Evolutionary conservation across 352 stramenopile genomes (phyloP).

Genomic region (Pythium guiyangense): DNA sequence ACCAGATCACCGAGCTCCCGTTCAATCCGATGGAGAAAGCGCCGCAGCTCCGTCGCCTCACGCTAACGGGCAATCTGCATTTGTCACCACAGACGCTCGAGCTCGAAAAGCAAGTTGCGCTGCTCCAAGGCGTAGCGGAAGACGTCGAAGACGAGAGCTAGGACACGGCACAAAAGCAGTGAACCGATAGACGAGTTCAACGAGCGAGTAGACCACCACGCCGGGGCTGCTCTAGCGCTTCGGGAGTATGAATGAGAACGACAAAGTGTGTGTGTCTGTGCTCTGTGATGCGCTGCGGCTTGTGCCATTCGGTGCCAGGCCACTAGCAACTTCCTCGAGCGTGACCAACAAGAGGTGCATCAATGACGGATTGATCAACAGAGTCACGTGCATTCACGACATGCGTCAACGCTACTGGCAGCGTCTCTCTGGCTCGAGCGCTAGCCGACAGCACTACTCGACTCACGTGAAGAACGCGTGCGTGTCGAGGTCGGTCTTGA

Average conservation of each 20-base stretch:
- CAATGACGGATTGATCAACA: too few relatives aligned
- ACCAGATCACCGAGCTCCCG: constrained; percentile 71
- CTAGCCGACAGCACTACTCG: too few relatives aligned
- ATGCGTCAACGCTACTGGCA: background rate
- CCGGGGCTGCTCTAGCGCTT: too few relatives aligned
- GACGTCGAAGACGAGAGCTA: constrained; percentile 40
- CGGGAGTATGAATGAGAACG: too few relatives aligned
- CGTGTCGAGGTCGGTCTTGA: constrained; percentile 84
- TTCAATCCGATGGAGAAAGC: constrained; percentile 78
- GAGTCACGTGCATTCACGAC: too few relatives aligned
- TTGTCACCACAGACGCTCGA: constrained; percentile 49
- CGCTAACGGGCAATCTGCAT: constrained; percentile 79
- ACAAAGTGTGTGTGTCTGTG: too few relatives aligned
- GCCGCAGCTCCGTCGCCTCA: constrained; percentile 65
- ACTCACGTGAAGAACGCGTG: constrained; percentile 82
- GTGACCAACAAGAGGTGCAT: too few relatives aligned
- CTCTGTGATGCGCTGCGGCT: too few relatives aligned
- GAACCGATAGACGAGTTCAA: too few relatives aligned
- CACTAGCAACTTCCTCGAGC: too few relatives aligned
- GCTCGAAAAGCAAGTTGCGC: constrained; percentile 57
- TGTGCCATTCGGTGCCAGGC: too few relatives aligned
- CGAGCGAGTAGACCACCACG: too few relatives aligned
- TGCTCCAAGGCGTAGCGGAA: constrained; percentile 42
- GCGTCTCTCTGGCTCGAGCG: background rate
- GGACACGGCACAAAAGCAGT: background rate